phyloP scores from a whole-genome alignment of 805 yeast species.

The Candida lessepsii region DNA sequence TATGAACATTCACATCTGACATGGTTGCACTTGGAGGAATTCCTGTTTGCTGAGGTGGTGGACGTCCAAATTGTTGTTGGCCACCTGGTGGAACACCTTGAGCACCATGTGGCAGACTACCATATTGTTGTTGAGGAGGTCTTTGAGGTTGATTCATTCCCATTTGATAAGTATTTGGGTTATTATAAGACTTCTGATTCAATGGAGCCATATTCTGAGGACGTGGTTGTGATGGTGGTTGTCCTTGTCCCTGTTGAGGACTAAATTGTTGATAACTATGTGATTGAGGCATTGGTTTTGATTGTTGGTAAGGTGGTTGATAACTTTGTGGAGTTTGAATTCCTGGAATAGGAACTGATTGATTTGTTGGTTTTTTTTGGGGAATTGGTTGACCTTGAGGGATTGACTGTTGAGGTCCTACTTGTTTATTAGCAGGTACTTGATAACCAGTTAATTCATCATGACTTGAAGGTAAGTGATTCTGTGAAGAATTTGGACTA shows the following conservation, averaged over 20 bases:
- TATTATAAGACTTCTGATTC: conserved; percentile 10
- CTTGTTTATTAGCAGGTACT: too few species aligned
- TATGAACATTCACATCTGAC: conserved; percentile 3
- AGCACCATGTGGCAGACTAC: conserved; percentile 14
- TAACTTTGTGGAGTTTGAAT: conserved; percentile 11
- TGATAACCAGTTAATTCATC: conserved; percentile 15
- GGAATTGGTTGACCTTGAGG: not conserved
- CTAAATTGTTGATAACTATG: conserved; percentile 13
- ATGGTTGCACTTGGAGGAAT: conserved; percentile 1
- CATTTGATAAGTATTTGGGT: conserved; percentile 11
- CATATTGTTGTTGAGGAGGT: conserved; percentile 14
- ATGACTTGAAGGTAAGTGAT: conserved; percentile 17
- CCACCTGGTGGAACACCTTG: too few species aligned
- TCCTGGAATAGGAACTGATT: conserved; percentile 1
- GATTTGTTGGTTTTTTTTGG: not conserved
- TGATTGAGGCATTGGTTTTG: conserved; percentile 1
- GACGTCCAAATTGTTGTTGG: conserved; percentile 15
- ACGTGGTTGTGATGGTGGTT: conserved; percentile 17
- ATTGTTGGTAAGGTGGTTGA: conserved; percentile 13
- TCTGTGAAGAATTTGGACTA: conserved; percentile 32
- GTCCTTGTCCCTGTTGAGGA: too few species aligned
- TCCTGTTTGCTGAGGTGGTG: conserved; percentile 13
- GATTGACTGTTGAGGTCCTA: not conserved
- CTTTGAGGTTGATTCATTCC: conserved; percentile 4
- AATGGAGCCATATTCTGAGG: conserved; percentile 16